Base-by-base conservation (phyloP, 441 rosid genomes). In the Bruguiera hainesii region DNA sequence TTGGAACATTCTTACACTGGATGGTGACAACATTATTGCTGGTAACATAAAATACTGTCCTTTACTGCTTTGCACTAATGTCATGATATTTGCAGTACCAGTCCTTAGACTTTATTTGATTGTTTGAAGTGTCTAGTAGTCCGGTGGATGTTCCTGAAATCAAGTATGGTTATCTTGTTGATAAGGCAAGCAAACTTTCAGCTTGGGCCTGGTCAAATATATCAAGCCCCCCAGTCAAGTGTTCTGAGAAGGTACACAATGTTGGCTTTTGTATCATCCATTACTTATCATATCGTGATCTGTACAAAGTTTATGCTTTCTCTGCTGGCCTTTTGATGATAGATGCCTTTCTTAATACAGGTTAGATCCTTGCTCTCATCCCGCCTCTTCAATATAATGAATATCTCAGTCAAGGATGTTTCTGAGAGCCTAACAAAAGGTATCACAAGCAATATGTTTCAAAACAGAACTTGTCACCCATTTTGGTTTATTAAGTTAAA, bases 51-150 rank as follows among this genome's bases (percentile, higher is more conserved):
- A 53, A 52, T 58, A 55, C 67, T 73, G 60, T 53, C 57, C 61
- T 63, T 69, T 65, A 51, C 30, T 19, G 63, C 39, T 59, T 55
- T 57, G 50, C 25, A 6, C 58, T 66, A 26, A 71, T 67, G 49
- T 16, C n/a, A 57, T 76, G 61, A 61, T 9, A 49, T 49, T 20
- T 21, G 65, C 67, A 65, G 23, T 68, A 23, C 58, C 69, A 73
- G n/a, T 49, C 53, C 19, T 50, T 53, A 55, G 10, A 19, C 64
- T 26, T 55, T 68, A 9, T 63, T 69, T 63, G n/a, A 60, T 53
- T 63, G 61, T 61, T 56, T 65, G 73, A 73, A 94, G 98, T 88
- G 64, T 87, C 81, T 64, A 91, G 99, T 89, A 94, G 96, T 78
- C 98, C 90, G 39, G 74, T 84, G 58, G 87, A 78, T 79, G 70